Percentiles rank a stretch among this genome's conserved stretches.
These are phyloP conservation scores for Geosmithia morbida DNA, from an alignment of 2,329 filamentous ascomycete genomes.

Conservation along the genomic window DNA sequence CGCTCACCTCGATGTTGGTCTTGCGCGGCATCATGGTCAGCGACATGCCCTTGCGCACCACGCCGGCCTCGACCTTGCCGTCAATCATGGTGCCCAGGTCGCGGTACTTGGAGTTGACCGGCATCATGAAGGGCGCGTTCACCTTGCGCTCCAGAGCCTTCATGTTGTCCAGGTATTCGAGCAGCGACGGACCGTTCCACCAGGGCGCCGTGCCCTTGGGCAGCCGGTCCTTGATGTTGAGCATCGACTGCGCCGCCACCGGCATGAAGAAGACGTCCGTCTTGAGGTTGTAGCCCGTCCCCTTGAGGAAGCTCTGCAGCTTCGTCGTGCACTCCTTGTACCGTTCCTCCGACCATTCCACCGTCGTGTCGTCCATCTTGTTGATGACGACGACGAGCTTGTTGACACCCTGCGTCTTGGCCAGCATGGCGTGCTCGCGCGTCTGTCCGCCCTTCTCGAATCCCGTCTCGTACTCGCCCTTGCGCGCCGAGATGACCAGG, in stretches of 20 bases:
- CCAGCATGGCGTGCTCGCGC: conserved; percentile 91
- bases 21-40: conserved; percentile 95
- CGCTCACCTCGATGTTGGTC: conserved; percentile 64
- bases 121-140: conserved; percentile 99
- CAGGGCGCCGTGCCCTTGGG: conserved; percentile 63
- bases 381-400: conserved; percentile 92
- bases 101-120: conserved; percentile 86
- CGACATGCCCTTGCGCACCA: conserved; percentile 76
- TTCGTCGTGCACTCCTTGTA: conserved; percentile 91
- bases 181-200: conserved; percentile 79
- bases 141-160: conserved; percentile 85
- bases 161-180: conserved; percentile 94
- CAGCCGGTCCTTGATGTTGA: conserved; percentile 81
- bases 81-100: conserved; percentile 97
- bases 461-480: conserved; percentile 97
- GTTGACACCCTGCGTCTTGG: conserved; percentile 96
- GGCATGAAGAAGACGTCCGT: conserved; percentile 92
- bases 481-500: conserved; percentile 88
- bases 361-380: conserved; percentile 98
- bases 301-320: conserved; percentile 76
- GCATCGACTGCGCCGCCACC: conserved; percentile 73
- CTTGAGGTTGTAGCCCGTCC: conserved; percentile 87
- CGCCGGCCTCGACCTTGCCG: conserved; percentile 90
- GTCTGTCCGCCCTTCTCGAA: conserved; percentile 96
- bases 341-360: conserved; percentile 86